phyloP scores from a whole-genome alignment of 345 rosid species.

The Hibiscus syriacus region DNA sequence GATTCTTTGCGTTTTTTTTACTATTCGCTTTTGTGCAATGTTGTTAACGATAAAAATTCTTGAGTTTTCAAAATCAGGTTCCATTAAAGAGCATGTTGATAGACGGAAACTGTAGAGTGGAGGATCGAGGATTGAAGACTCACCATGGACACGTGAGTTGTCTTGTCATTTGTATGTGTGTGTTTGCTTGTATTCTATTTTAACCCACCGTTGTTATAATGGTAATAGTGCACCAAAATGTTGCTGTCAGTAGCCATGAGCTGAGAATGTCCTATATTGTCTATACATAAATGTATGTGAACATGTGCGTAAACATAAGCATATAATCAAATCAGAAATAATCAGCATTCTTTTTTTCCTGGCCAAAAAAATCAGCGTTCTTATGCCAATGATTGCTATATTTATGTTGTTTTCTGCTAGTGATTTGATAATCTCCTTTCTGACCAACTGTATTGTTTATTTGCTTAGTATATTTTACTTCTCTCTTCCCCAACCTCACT shows the following conservation, averaged over 20 bases:
- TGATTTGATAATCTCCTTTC: not conserved
- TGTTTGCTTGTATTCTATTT: not conserved
- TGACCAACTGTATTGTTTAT: not conserved
- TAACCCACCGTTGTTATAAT: not conserved
- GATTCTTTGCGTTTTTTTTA: constrained; percentile 2
- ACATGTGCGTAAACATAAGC: not conserved
- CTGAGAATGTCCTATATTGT: not conserved
- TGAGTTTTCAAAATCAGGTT: constrained; percentile 41
- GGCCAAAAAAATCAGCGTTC: not conserved
- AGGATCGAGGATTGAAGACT: constrained; percentile 97
- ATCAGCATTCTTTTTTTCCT: not conserved
- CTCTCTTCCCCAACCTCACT: not conserved
- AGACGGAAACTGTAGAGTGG: constrained; percentile 97
- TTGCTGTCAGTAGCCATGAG: not conserved
- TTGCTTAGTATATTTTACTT: not conserved
- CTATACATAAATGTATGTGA: not conserved
- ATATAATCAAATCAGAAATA: not conserved
- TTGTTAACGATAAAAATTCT: not conserved
- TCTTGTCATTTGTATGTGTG: not conserved
- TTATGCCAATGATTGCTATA: not conserved
- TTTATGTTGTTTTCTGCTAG: not conserved
- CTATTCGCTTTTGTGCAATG: not conserved
- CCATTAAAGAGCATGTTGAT: constrained; percentile 90
- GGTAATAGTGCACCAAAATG: not conserved
- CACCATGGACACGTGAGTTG: constrained; percentile 91